These are phyloP conservation scores for Kappamyces sp. DNA, from an alignment of 192 early-diverging fungal genomes.

Conservation along the genomic window DNA sequence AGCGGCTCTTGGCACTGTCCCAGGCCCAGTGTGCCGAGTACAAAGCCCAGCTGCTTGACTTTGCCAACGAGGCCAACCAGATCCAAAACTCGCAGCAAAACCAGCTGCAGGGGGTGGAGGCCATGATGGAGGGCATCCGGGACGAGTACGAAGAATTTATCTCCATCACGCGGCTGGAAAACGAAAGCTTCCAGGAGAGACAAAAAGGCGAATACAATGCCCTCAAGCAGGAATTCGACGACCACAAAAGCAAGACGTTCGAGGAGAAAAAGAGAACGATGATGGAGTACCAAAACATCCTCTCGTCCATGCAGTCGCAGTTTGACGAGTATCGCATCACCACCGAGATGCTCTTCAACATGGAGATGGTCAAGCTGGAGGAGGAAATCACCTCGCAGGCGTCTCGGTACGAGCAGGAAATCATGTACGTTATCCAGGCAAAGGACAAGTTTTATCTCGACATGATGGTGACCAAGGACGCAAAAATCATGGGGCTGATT, in stretches of 20 bases:
- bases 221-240: slow-evolving; percentile 40
- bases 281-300: slow-evolving; percentile 46
- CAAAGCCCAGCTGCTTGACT: slow-evolving; percentile 40
- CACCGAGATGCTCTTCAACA: slow-evolving; percentile 50
- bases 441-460: slow-evolving; percentile 63
- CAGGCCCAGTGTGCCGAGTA: not conserved
- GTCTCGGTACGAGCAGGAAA: slow-evolving; percentile 53
- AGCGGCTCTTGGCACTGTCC: not conserved
- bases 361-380: slow-evolving; percentile 52
- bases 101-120: slow-evolving; percentile 56
- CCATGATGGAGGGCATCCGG: slow-evolving; percentile 48
- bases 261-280: slow-evolving; percentile 52
- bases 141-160: slow-evolving; percentile 61
- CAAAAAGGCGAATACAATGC: slow-evolving; percentile 46
- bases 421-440: slow-evolving; percentile 58
- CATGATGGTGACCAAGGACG: slow-evolving; percentile 63
- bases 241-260: slow-evolving; percentile 37
- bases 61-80: slow-evolving; percentile 45
- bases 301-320: slow-evolving; percentile 51
- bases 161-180: slow-evolving; percentile 50
- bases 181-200: slow-evolving; percentile 35
- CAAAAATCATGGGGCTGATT: slow-evolving; percentile 60
- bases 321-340: slow-evolving; percentile 57
- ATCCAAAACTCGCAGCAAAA: slow-evolving; percentile 55
- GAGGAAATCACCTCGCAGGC: slow-evolving; percentile 52